A percentile compares a stretch with the other conserved stretches of the same genome.
Evolutionary conservation across 2,329 filamentous ascomycete genomes (phyloP).

Genomic region (Xylaria sp.): DNA sequence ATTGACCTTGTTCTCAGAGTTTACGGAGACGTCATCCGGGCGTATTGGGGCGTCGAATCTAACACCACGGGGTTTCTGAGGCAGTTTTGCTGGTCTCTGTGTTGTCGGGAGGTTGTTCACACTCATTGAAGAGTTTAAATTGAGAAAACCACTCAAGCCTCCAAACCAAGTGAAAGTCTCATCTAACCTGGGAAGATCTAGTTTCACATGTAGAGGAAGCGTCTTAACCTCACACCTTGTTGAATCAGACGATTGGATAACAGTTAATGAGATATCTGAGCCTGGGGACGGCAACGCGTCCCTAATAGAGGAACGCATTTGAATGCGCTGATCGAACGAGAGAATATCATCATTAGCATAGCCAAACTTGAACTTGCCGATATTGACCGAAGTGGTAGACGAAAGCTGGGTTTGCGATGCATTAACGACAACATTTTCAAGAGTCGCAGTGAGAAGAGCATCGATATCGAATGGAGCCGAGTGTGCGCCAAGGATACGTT

Average conservation of each 20-base stretch:
- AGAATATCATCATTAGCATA: slow-evolving; percentile 72
- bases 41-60: slow-evolving; percentile 66
- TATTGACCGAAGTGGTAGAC: slow-evolving; percentile 55
- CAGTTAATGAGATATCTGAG: slow-evolving; percentile 67
- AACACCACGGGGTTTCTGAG: slow-evolving; percentile 64
- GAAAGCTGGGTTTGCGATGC: slow-evolving; percentile 46
- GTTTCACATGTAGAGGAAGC: slow-evolving; percentile 77
- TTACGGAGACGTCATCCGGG: slow-evolving; percentile 59
- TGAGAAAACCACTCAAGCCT: slow-evolving; percentile 89
- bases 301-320: slow-evolving; percentile 68
- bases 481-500: slow-evolving; percentile 57
- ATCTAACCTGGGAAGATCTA: slow-evolving; percentile 85
- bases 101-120: slow-evolving; percentile 71
- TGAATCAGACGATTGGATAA: slow-evolving; percentile 58
- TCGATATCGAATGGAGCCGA: slow-evolving; percentile 59
- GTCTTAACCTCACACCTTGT: slow-evolving; percentile 75
- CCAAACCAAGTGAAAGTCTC: slow-evolving; percentile 91
- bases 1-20: slow-evolving; percentile 75
- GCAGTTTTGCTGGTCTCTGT: slow-evolving; percentile 51
- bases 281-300: slow-evolving; percentile 68
- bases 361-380: slow-evolving; percentile 71
- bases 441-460: slow-evolving; percentile 62
- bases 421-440: slow-evolving; percentile 58
- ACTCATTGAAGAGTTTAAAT: slow-evolving; percentile 85
- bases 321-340: slow-evolving; percentile 68